These are phyloP conservation scores for Exophiala spinifera DNA, from an alignment of 2,329 filamentous ascomycete genomes.

Conservation along the genomic window DNA sequence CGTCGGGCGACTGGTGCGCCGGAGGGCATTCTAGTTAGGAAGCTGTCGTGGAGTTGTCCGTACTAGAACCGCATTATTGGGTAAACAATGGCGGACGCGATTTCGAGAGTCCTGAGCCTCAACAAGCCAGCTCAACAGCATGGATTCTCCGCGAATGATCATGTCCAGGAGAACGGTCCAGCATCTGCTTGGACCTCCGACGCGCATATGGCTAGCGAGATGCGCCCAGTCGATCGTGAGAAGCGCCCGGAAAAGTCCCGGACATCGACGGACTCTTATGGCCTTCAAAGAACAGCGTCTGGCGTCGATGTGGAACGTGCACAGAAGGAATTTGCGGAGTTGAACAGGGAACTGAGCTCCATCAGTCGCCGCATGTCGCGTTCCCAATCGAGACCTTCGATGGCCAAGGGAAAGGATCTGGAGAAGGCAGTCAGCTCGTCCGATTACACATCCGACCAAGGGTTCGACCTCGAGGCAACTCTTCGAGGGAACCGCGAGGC, in stretches of 20 bases:
- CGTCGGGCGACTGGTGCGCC: background rate
- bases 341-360: constrained; percentile 41
- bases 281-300: constrained; percentile 34
- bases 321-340: constrained; percentile 42
- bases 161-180: constrained; percentile 1
- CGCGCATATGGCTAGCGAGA: background rate
- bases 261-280: constrained; percentile 32
- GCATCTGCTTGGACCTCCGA: constrained; percentile 1
- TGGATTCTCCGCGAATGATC: constrained; percentile 9
- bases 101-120: constrained; percentile 17
- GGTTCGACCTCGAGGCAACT: constrained; percentile 73
- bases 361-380: constrained; percentile 37
- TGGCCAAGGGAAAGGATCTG: constrained; percentile 45
- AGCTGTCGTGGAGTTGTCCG: background rate
- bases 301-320: constrained; percentile 47
- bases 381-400: constrained; percentile 33
- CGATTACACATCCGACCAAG: constrained; percentile 50
- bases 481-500: constrained; percentile 69
- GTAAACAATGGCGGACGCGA: constrained; percentile 13
- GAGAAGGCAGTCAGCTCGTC: constrained; percentile 54
- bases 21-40: background rate
- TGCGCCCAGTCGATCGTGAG: constrained; percentile 5
- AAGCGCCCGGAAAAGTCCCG: constrained; percentile 14
- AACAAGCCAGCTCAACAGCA: constrained; percentile 19
- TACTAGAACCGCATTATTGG: background rate